These are phyloP conservation scores for Puccinia hordei DNA, from an alignment of 1,284 basidiomycete species.

Conservation along the genomic window DNA sequence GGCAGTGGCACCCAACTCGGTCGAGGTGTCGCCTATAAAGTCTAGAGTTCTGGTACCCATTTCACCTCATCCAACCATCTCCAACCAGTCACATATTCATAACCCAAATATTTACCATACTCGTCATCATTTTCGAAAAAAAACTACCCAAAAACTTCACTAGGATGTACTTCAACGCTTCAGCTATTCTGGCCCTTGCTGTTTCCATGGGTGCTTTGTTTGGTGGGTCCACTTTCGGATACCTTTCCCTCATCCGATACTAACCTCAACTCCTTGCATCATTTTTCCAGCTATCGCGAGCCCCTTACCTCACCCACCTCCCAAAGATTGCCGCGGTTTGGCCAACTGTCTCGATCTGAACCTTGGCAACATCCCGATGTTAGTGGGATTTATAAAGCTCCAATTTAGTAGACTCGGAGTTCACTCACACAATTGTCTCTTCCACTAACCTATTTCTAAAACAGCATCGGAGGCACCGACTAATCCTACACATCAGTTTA, in stretches of 20 bases:
- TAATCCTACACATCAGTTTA: background rate
- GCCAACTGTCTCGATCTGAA: background rate
- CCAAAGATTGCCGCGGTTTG: background rate
- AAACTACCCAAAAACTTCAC: background rate
- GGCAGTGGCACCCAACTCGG: background rate
- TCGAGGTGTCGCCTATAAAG: background rate
- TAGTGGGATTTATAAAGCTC: background rate
- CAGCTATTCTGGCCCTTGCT: background rate
- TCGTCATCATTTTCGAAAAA: background rate
- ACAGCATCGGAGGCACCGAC: background rate
- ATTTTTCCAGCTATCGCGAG: slow-evolving; percentile 3
- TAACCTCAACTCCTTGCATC: background rate
- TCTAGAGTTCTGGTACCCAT: background rate
- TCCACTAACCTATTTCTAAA: background rate
- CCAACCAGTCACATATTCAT: slow-evolving; percentile 15
- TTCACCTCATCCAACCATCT: background rate
- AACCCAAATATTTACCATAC: background rate
- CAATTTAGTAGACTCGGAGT: background rate
- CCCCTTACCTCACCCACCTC: background rate
- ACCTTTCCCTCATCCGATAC: background rate
- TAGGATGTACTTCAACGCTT: slow-evolving; percentile 18
- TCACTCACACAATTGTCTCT: background rate
- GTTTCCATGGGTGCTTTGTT: background rate
- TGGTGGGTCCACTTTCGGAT: background rate
- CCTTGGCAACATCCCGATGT: too few relatives aligned